Evolutionary conservation across 1,139 yeast genomes (phyloP).

Genomic region (Lodderomyces metapsilosis): DNA sequence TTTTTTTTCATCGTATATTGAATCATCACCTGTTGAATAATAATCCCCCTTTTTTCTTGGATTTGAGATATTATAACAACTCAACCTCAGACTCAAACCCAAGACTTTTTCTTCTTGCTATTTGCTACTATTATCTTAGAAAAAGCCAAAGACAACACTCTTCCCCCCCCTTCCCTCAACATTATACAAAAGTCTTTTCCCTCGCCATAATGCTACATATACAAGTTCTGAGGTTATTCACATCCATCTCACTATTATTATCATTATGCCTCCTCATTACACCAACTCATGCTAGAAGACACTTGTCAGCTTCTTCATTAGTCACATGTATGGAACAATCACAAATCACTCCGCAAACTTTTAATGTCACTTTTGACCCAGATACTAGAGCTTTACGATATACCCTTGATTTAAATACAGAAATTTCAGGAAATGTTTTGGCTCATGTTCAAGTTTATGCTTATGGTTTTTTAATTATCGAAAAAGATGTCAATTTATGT

Average conservation of each 20-base stretch:
- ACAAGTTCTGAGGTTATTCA: neutral
- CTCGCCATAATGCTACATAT: neutral
- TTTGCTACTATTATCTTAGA: too few relatives aligned
- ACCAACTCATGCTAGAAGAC: slow-evolving; percentile 29
- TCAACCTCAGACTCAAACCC: too few relatives aligned
- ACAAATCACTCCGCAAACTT: slow-evolving; percentile 60
- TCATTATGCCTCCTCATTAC: slow-evolving; percentile 8
- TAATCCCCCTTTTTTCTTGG: too few relatives aligned
- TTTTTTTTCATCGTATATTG: too few relatives aligned
- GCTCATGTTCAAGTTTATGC: slow-evolving; percentile 71
- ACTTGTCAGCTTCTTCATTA: slow-evolving; percentile 60
- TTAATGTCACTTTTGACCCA: slow-evolving; percentile 67
- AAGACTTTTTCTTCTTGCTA: too few relatives aligned
- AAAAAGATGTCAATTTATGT: slow-evolving; percentile 55
- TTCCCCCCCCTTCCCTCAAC: too few relatives aligned
- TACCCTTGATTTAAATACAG: slow-evolving; percentile 60
- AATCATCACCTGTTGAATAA: too few relatives aligned
- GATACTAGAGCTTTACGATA: slow-evolving; percentile 61
- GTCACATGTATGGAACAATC: slow-evolving; percentile 75
- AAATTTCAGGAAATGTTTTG: slow-evolving; percentile 52
- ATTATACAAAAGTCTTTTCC: too few relatives aligned
- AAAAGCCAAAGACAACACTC: too few relatives aligned
- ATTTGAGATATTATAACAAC: too few relatives aligned
- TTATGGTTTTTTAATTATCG: slow-evolving; percentile 67
- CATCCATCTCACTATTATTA: slow-evolving; percentile 1